Evolutionary conservation across 306 rosid species (phyloP), one percentile per base, ranked within the genome.

Genomic region (Pueraria montana): DNA sequence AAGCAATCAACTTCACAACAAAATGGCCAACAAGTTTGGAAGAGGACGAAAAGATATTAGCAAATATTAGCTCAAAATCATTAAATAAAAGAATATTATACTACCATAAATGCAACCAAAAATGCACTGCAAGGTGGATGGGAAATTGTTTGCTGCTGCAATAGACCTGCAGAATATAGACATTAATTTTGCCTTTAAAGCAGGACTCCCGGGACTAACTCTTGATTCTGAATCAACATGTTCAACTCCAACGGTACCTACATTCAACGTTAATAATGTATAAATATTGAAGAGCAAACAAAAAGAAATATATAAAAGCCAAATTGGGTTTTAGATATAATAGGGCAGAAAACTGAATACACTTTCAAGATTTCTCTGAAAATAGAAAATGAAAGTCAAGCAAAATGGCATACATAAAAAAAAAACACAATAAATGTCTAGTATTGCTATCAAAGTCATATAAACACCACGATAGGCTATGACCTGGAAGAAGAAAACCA

Each of bases 81-180:
- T 53, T 23, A 30, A 74, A 48, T n/a, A 32, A 73, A 30, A 75
- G 50, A 20, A 64, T 53, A 88, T 21, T 80, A 45, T 21, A 83
- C 40, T 89, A 95, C 99, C 99, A 78, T 93, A 95, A 80, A 95
- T 90, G 91, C 98, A 92, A 67, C 93, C 90, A 92, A 95, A 95
- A 84, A 95, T 93, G 89, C 99, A 93, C 87, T 95, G 99, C 91
- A 95, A 83, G 63, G 99, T 91, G 73, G 97, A 84, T 14, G 99
- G 99, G 80, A 95, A 93, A 91, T 95, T 91, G 84, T 95, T 93
- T 75, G 99, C 98, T 48, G 99, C 96, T 58, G 92, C 82, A 83
- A 95, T 90, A 79, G 98, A 95, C 78, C 93, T 95, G 89, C 98
- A 95, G 89, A 95, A 95, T 80, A 89, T 78, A 80, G 99, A 95